phyloP scores from a whole-genome alignment of 805 yeast genomes.

The Candida maesae region DNA sequence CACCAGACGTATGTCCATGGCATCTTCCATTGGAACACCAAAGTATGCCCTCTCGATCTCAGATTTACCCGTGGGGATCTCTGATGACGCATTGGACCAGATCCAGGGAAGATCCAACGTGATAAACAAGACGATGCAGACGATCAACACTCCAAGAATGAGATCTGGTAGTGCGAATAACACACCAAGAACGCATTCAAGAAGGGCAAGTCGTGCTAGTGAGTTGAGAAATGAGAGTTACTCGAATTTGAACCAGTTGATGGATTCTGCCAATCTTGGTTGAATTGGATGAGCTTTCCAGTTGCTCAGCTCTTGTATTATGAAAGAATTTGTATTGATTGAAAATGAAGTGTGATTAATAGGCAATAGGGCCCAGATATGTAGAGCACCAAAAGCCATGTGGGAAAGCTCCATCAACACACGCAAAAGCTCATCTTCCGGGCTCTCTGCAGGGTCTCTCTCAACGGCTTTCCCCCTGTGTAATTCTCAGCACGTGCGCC shows the following conservation, averaged over 20 bases:
- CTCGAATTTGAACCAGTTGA: constrained; percentile 6
- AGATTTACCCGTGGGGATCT: constrained; percentile 12
- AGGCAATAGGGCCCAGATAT: no score
- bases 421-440: no score
- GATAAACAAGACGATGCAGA: not conserved
- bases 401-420: no score
- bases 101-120: constrained; percentile 7
- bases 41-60: constrained; percentile 8
- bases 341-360: no score
- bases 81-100: constrained; percentile 8
- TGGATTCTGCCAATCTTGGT: no score
- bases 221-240: constrained; percentile 11
- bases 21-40: constrained; percentile 8
- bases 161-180: constrained; percentile 2
- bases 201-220: constrained; percentile 8
- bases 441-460: no score
- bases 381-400: no score
- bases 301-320: no score
- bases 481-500: no score
- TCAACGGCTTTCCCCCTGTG: no score
- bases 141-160: not conserved
- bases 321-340: no score
- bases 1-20: constrained; percentile 9
- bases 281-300: no score
- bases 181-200: not conserved